A percentile compares a stretch with the other conserved stretches of the same genome.
phyloP scores from a whole-genome alignment of 176 grass and related monocot species.

The Elaeis guineensis region DNA sequence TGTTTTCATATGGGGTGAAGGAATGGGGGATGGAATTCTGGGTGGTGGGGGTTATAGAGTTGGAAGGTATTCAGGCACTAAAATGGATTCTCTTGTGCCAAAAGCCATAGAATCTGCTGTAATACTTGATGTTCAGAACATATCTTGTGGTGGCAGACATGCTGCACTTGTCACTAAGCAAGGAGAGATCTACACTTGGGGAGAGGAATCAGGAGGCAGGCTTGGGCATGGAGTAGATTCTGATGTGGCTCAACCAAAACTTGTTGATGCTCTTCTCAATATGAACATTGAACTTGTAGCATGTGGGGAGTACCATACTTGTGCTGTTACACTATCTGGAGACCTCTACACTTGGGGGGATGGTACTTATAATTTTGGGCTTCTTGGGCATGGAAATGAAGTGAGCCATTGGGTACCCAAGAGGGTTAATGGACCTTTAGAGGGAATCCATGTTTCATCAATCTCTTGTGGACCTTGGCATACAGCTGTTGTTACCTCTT shows the following conservation, averaged over 20 bases:
- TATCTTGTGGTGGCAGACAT: conserved; percentile 91
- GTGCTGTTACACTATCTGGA: conserved; percentile 91
- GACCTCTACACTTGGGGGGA: conserved; percentile 93
- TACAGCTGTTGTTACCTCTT: conserved; percentile 82
- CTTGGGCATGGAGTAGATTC: conserved; percentile 95
- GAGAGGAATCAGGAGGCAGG: conserved; percentile 88
- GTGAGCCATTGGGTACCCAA: conserved; percentile 91
- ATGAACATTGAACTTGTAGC: conserved; percentile 82
- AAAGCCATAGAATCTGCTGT: conserved; percentile 87
- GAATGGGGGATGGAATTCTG: conserved; percentile 80
- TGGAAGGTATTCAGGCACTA: conserved; percentile 43
- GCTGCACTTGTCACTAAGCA: conserved; percentile 91
- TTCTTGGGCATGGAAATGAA: conserved; percentile 83
- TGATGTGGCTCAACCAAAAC: conserved; percentile 85
- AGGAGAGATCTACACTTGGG: conserved; percentile 96
- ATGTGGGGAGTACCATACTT: conserved; percentile 89
- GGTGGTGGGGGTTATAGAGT: conserved; percentile 70
- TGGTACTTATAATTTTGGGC: conserved; percentile 78
- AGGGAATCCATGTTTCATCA: conserved; percentile 85
- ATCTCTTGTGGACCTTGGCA: conserved; percentile 99
- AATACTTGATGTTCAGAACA: conserved; percentile 92
- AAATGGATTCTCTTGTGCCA: conserved; percentile 70
- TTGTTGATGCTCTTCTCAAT: conserved; percentile 83
- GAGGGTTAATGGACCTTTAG: conserved; percentile 69
- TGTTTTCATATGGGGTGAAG: conserved; percentile 98